Base-by-base conservation (phyloP, 1,139 yeast species). In the Groenewaldozyma sp. region DNA sequence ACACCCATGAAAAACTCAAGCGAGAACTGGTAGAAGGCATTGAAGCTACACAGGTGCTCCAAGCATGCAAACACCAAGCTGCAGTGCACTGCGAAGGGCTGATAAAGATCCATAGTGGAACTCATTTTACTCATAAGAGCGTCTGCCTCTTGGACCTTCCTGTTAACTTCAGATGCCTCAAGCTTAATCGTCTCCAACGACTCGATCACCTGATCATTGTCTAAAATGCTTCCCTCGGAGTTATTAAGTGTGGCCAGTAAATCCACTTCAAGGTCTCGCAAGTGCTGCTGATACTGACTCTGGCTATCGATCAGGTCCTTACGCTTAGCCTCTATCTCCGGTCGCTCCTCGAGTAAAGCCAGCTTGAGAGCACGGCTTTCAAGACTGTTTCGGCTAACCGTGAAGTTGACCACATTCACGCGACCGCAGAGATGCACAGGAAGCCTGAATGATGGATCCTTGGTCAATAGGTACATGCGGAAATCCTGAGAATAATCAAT, bases 401-500 rank as follows among this genome's bases (percentile, higher is more conserved):
- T 71, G 58, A 81, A 88, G 57, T 84, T 86, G 20, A 84, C 68
- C 5, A 78, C 51, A 1, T 77, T 64, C 4, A 82, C 73, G 46
- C 94, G 65, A 16, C 88, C 69, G 6, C 70, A 55, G 11, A 86
- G 68, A 53, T 73, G 80, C 3, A 81, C 66, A 0, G 80, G 61
- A 2, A 82, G 54, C 0, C 31, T 40, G 1, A 71, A 56, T 2
- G 67, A 59, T 0, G 81, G 67, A 53, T 83, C 87, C 35, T 71
- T 71, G 0, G 95, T 73, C 46, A 74, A 71, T 34, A 88, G 58
- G 32, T 66, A 71, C 37, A 91, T 51, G 43, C 65, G 67, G 65
- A 87, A 87, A 3, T 73, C 70, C 0, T 76, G 67, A 2, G 88
- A 73, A 41, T 74, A 71, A 49, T 86, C 95, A 37, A 87, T 66